phyloP scores from a whole-genome alignment of 139 green algal genomes.

The Mesotaenium endlicherianum region DNA sequence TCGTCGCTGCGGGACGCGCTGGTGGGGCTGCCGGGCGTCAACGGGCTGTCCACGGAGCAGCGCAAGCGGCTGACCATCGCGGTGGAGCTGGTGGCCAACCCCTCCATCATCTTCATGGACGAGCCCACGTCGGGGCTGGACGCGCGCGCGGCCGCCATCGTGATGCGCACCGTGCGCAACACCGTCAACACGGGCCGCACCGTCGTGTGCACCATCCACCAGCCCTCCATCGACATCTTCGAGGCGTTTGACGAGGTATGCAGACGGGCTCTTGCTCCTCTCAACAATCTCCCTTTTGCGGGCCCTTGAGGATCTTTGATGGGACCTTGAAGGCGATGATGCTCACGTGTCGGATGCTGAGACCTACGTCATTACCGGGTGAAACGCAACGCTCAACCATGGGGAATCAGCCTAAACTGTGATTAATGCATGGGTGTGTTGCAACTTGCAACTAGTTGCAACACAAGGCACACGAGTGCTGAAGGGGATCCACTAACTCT shows the following conservation, averaged over 20 bases:
- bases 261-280: neutral
- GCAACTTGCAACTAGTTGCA: neutral
- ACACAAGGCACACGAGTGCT: neutral
- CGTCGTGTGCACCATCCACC: constrained; percentile 39
- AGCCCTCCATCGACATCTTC: constrained; percentile 31
- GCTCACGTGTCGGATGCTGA: neutral
- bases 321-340: too few species aligned
- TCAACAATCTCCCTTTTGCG: too few species aligned
- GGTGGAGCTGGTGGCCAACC: constrained; percentile 84
- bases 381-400: neutral
- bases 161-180: constrained; percentile 57
- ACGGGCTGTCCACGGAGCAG: constrained; percentile 68
- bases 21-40: constrained; percentile 54
- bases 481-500: neutral
- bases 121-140: constrained; percentile 58
- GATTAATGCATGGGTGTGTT: neutral
- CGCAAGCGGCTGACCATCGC: constrained; percentile 90
- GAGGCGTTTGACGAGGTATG: constrained; percentile 30
- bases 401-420: neutral
- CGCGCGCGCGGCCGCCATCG: constrained; percentile 61
- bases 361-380: neutral
- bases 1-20: constrained; percentile 40
- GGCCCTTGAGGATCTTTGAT: too few species aligned
- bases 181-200: constrained; percentile 54
- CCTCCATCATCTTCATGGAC: constrained; percentile 58